A percentile compares a stretch with the other conserved stretches of the same genome.
Conservation (phyloP, 2,329 filamentous ascomycete species). For the Aspergillus fischeri region DNA sequence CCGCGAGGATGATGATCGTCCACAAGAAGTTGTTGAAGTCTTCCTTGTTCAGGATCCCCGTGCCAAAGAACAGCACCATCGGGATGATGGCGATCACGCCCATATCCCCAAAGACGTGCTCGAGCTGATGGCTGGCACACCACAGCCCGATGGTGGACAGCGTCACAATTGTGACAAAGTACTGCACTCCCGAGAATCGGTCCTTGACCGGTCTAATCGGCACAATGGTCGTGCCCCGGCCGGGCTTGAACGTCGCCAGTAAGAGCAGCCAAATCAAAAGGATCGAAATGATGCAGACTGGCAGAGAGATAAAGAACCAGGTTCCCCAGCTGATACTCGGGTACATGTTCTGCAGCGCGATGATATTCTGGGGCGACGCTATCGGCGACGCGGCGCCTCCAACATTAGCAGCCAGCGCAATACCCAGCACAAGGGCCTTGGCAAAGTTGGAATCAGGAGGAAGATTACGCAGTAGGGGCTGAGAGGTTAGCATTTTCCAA, state of each 20-base stretch:
- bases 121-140: conserved; percentile 88
- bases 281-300: conserved; percentile 86
- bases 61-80: conserved; percentile 92
- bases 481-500: not conserved
- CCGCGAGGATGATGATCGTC: conserved; percentile 98
- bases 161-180: conserved; percentile 84
- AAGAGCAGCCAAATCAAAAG: conserved; percentile 85
- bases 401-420: conserved; percentile 91
- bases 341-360: conserved; percentile 92
- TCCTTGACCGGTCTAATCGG: conserved; percentile 89
- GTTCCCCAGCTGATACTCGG: conserved; percentile 87
- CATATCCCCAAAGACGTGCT: conserved; percentile 91
- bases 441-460: conserved; percentile 88
- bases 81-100: conserved; percentile 96
- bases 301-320: conserved; percentile 96
- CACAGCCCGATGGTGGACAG: conserved; percentile 81
- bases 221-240: conserved; percentile 80
- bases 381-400: conserved; percentile 96
- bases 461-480: conserved; percentile 92
- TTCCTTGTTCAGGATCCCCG: conserved; percentile 93
- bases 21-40: conserved; percentile 99
- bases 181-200: conserved; percentile 81
- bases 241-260: conserved; percentile 78
- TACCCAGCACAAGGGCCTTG: conserved; percentile 91
- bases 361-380: conserved; percentile 94